Conservation (phyloP, 306 rosid genomes). For the Pueraria montana region DNA sequence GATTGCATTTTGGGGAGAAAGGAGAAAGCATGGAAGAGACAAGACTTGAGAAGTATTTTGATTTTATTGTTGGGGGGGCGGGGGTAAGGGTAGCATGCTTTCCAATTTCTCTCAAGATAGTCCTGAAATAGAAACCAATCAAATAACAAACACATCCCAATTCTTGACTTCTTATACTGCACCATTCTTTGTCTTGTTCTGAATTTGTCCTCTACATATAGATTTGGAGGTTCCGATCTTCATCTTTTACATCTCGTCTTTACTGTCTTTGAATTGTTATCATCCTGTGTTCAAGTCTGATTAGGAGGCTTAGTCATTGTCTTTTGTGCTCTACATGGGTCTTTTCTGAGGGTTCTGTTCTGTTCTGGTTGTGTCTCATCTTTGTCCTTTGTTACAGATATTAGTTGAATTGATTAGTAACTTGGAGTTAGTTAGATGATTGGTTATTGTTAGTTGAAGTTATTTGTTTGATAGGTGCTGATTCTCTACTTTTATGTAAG, state of each 20-base stretch:
- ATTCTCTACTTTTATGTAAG: neutral
- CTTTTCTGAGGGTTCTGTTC: neutral
- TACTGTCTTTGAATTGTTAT: neutral
- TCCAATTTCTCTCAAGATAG: no score
- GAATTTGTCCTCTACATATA: neutral
- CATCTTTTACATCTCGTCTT: neutral
- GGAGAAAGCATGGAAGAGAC: neutral
- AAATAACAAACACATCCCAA: no score
- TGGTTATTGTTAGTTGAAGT: neutral
- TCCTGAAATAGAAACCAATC: no score
- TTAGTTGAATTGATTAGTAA: neutral
- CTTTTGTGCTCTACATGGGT: neutral
- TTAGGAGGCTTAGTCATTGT: neutral
- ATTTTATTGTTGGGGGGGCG: neutral
- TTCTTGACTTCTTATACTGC: neutral
- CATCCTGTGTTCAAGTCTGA: neutral
- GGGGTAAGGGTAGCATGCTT: no score
- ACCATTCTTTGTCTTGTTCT: neutral
- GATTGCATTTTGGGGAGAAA: constrained; percentile 15
- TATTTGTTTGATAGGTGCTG: neutral
- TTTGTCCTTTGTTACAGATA: neutral
- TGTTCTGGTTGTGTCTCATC: neutral
- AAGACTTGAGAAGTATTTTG: neutral
- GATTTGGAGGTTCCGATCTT: constrained; percentile 2
- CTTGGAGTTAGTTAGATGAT: neutral